Evolutionary conservation across 805 yeast species (phyloP).

Genomic region (Candida tammaniensis): DNA sequence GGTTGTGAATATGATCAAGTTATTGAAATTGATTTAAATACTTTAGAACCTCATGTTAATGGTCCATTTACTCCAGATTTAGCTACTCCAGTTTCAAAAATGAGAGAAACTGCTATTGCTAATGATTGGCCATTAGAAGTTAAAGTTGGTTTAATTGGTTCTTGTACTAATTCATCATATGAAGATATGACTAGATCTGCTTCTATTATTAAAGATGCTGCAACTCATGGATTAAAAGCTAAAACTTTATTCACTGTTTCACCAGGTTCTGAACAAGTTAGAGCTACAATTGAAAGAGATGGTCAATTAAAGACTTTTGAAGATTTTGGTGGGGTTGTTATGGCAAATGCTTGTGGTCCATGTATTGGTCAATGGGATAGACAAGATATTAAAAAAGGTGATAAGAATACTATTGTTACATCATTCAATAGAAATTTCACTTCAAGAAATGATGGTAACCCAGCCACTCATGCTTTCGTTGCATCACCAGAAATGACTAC

Average conservation of each 20-base stretch:
- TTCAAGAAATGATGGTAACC: conserved; percentile 97
- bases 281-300: conserved; percentile 97
- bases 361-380: conserved; percentile 99
- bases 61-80: conserved; percentile 99
- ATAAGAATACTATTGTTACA: conserved; percentile 93
- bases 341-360: conserved; percentile 99
- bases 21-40: conserved; percentile 83
- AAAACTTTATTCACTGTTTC: conserved; percentile 91
- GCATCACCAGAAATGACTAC: conserved; percentile 97
- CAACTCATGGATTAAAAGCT: conserved; percentile 84
- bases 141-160: conserved; percentile 94
- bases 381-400: conserved; percentile 87
- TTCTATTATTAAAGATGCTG: conserved; percentile 88
- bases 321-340: conserved; percentile 88
- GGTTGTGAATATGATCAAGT: conserved; percentile 93
- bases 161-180: conserved; percentile 97
- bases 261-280: conserved; percentile 97
- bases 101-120: conserved; percentile 77
- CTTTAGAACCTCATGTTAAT: conserved; percentile 92
- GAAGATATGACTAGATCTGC: conserved; percentile 98
- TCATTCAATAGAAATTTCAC: conserved; percentile 98
- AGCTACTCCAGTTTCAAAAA: conserved; percentile 89
- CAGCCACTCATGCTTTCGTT: conserved; percentile 93
- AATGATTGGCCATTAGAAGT: conserved; percentile 93
- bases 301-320: conserved; percentile 86